Evolutionary conservation across 1,284 basidiomycete species (phyloP), one percentile per base, ranked within the genome.

Genomic region (Tilletia walkeri): DNA sequence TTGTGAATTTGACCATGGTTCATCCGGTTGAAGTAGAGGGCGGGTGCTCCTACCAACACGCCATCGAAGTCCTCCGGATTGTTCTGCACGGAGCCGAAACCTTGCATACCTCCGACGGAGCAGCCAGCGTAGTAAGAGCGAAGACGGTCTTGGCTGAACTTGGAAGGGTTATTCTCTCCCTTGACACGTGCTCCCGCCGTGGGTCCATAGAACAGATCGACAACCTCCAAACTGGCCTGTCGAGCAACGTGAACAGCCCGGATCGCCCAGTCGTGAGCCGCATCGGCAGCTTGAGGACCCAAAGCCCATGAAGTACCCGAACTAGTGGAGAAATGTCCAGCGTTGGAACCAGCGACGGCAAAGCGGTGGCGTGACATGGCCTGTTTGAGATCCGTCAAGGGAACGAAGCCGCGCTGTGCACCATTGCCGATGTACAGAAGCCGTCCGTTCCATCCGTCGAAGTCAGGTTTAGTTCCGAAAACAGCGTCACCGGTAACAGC

Each of bases 61-160:
- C 82, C 84, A 69, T 84, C 81, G 71, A 81, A 84, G 68, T 84
- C 78, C 4, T 76, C 73, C 0, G 80, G 78, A 67, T 70, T 79
- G 2, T 71, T 67, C 66, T 80, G 71, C 4, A 75, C 78, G 18
- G 74, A 68, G 47, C 73, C 72, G 30, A 79, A 67, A 2, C 73
- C 82, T 70, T 83, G 79, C 38, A 77, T 71, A 9, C 81, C 80
- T 18, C 82, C 82, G 4, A 73, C 75, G 12, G 82, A 80, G 71
- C 82, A 82, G 0, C 84, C 84, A 2, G 69, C 53, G 36, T 61
- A 65, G 66, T 75, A 75, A 5, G 69, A 16, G 30, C 68, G 41
- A 10, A 63, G 14, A 10, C 70, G 54, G 30, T 18, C 41, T 16
- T 38, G 49, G 48, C 36, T n/a, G 24, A 38, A 50, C 48, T 48